These are phyloP conservation scores for Solanum medicagineum DNA, from an alignment of 257 asterid genomes.

Conservation along the genomic window DNA sequence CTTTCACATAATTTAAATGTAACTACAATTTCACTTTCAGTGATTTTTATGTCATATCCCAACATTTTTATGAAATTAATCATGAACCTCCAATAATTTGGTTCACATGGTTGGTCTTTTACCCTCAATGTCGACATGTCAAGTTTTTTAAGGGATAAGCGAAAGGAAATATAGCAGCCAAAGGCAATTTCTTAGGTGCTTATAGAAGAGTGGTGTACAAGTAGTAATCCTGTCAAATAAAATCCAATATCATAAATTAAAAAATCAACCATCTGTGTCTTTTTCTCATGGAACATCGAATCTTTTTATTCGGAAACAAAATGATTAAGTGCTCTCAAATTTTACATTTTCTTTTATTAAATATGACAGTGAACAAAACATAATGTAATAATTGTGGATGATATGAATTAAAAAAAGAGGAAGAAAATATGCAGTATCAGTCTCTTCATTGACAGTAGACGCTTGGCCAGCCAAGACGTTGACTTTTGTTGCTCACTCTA, in stretches of 20 bases:
- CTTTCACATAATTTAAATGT: too few relatives aligned
- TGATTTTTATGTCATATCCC: too few relatives aligned
- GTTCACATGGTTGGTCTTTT: neutral
- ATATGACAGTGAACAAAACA: neutral
- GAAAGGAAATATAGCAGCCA: neutral
- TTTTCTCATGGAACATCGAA: neutral
- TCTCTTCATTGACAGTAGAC: neutral
- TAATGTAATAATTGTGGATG: neutral
- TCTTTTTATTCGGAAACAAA: neutral
- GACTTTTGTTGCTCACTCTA: neutral
- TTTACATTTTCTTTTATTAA: too few relatives aligned
- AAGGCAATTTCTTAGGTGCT: neutral
- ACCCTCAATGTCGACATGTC: neutral
- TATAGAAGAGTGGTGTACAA: neutral
- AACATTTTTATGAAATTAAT: too few relatives aligned
- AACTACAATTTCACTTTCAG: too few relatives aligned
- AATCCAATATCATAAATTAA: neutral
- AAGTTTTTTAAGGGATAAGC: neutral
- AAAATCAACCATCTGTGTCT: too few relatives aligned
- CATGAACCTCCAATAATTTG: too few relatives aligned
- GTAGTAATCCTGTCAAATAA: neutral
- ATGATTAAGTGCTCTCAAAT: too few relatives aligned
- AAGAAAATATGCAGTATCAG: too few relatives aligned
- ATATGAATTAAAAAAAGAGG: too few relatives aligned
- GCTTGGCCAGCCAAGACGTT: neutral